A percentile compares a stretch with the other conserved stretches of the same genome.
Evolutionary conservation across 805 yeast species (phyloP).

Genomic region (Starmerella gropengiesseri): DNA sequence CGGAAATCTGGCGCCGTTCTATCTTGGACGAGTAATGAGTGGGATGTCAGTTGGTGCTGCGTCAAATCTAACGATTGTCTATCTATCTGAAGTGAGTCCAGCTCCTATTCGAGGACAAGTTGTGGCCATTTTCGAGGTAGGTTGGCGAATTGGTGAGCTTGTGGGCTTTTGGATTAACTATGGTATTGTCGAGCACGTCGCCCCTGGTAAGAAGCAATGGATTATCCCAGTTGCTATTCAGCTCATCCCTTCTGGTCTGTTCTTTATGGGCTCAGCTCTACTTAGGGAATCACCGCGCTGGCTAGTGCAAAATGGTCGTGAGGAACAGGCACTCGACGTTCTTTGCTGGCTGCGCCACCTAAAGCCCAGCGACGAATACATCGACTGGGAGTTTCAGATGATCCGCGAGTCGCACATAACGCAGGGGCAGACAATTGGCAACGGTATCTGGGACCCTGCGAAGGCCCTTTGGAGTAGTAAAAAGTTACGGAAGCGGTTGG

Average conservation of each 20-base stretch:
- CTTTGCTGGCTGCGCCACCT: slow-evolving; percentile 12
- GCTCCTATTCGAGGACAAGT: slow-evolving; percentile 12
- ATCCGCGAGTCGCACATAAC: slow-evolving; percentile 9
- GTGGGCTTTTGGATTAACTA: slow-evolving; percentile 15
- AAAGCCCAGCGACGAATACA: slow-evolving; percentile 12
- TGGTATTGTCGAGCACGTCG: slow-evolving; percentile 8
- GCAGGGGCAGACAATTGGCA: slow-evolving; percentile 7
- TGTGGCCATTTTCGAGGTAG: slow-evolving; percentile 12
- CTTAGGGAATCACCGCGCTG: slow-evolving; percentile 36
- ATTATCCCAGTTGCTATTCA: slow-evolving; percentile 30
- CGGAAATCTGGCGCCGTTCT: slow-evolving; percentile 10
- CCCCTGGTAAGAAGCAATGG: slow-evolving; percentile 3
- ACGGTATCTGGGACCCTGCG: slow-evolving; percentile 11
- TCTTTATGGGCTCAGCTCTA: slow-evolving; percentile 34
- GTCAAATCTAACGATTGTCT: slow-evolving; percentile 11
- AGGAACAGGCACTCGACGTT: slow-evolving; percentile 8
- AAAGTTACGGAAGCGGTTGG: slow-evolving; percentile 7
- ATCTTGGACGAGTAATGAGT: slow-evolving; percentile 11
- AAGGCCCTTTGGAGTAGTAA: not conserved
- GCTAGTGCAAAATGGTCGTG: slow-evolving; percentile 26
- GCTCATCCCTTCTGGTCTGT: slow-evolving; percentile 40
- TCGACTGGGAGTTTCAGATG: slow-evolving; percentile 14
- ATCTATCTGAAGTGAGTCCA: slow-evolving; percentile 12
- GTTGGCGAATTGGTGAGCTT: slow-evolving; percentile 14
- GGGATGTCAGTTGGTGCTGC: slow-evolving; percentile 13